Evolutionary conservation across 225 moss, liverwort and hornwort species (phyloP), one percentile per base, ranked within the genome.

Genomic region (Physcomitrellopsis africana): DNA sequence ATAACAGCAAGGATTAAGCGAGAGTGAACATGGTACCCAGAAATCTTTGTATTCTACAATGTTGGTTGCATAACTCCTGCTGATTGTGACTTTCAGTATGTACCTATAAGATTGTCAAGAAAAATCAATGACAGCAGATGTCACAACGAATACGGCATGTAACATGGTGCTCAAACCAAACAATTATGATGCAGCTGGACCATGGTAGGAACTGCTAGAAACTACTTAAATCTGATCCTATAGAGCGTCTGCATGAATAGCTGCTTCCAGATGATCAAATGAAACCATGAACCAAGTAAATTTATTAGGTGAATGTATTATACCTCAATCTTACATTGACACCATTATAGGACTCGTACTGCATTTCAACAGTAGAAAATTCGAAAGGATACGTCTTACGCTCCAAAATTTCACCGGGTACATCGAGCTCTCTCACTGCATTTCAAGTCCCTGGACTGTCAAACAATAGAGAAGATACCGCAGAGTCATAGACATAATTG

Each of bases 291-390:
- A 78, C 48, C 22, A 79, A 22, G 11, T 53, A 17, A 47, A 37
- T 22, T 7, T 22, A 78, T 92, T 8, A 66, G 53, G 42, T 14
- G 6, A 22, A 42, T 32, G 45, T 32, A 20, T 47, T 57, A 17
- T 81, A 94, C 96, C 96, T 95, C 84, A 99, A 90, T 73, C 97
- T 88, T 52, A 99, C 97, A 84, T 99, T 99, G 63, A 94, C 91
- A 72, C 95, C 97, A 77, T 93, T 99, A 79, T 95, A 99, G 26
- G 97, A 99, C 81, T 99, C 97, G 29, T 95, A 99, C 22, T 94
- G 97, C 97, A 99, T 99, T 80, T 99, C 97, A 77, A 99, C 97
- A 24, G 97, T 99, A 19, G 97, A 99, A 72, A 99, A 95, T 75
- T 99, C 97, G 64, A 99, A 99, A 14, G 97, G 95, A 61, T 84